These are phyloP conservation scores for Solanum chiquidenum DNA, from an alignment of 257 asterid species.

Conservation along the genomic window DNA sequence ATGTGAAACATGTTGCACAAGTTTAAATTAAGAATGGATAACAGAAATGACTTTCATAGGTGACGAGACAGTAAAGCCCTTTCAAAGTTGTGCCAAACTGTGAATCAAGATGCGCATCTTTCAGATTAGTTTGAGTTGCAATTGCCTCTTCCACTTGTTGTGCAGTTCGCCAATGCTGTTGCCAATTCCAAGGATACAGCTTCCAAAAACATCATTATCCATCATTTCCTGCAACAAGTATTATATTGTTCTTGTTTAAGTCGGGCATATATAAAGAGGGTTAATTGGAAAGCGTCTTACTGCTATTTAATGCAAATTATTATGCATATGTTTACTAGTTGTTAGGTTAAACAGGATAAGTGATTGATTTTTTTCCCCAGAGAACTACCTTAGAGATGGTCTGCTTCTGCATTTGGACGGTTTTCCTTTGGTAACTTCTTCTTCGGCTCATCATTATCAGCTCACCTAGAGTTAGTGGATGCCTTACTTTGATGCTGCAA, in stretches of 20 bases:
- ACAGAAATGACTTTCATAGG: neutral
- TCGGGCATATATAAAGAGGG: neutral
- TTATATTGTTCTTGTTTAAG: neutral
- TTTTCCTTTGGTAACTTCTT: conserved; percentile 63
- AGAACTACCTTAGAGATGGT: conserved; percentile 36
- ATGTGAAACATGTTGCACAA: neutral
- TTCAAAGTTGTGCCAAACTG: neutral
- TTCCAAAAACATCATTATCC: conserved; percentile 31
- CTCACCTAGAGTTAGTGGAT: conserved; percentile 78
- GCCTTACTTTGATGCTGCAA: conserved; percentile 28
- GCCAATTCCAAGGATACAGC: conserved; percentile 44
- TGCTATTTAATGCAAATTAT: neutral
- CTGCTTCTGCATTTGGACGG: conserved; percentile 31
- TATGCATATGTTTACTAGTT: neutral
- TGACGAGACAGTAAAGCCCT: neutral
- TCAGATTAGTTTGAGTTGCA: conserved; percentile 44
- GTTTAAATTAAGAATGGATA: neutral
- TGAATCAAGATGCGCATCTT: neutral
- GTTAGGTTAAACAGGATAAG: neutral
- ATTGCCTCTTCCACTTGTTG: conserved; percentile 53
- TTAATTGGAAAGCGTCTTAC: neutral
- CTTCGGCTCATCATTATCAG: conserved; percentile 85
- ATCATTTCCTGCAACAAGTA: conserved; percentile 40
- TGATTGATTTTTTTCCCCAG: neutral
- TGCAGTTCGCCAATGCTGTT: conserved; percentile 28